These are phyloP conservation scores for Cutaneotrichosporon sp. DNA, from an alignment of 1,284 basidiomycete genomes.

Conservation along the genomic window DNA sequence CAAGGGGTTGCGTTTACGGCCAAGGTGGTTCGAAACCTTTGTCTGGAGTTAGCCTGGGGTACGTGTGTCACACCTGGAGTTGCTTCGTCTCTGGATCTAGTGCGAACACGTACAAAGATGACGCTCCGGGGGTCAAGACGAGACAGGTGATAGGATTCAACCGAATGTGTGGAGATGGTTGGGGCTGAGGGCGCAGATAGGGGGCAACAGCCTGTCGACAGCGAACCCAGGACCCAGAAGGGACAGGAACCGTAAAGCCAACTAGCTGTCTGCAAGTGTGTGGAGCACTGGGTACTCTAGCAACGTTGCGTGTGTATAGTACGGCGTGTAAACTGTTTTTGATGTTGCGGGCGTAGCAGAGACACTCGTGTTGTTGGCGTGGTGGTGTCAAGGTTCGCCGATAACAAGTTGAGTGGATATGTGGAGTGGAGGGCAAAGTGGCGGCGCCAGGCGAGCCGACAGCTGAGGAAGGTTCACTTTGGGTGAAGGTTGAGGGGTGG, in stretches of 20 bases:
- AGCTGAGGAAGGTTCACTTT: neutral
- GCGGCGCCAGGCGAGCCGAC: neutral
- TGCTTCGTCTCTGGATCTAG: neutral
- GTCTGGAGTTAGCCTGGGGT: neutral
- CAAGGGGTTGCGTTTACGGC: neutral
- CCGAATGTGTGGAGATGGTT: neutral
- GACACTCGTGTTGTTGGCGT: neutral
- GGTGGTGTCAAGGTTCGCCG: neutral
- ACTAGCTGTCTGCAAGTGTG: neutral
- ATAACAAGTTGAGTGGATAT: neutral
- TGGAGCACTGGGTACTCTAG: neutral
- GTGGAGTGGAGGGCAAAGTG: neutral
- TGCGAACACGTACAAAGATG: neutral
- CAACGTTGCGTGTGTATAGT: neutral
- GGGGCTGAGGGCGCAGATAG: neutral
- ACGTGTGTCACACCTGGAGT: neutral
- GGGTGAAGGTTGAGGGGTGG: neutral
- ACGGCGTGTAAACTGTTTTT: neutral
- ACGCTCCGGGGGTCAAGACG: neutral
- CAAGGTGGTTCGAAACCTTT: neutral
- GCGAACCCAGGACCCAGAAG: neutral
- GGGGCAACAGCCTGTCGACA: neutral
- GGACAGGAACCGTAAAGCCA: slow-evolving; percentile 2
- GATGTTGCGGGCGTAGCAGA: neutral
- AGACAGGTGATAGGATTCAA: neutral